These are phyloP conservation scores for Aspergillus candidus DNA, from an alignment of 2,329 filamentous ascomycete genomes.

Conservation along the genomic window DNA sequence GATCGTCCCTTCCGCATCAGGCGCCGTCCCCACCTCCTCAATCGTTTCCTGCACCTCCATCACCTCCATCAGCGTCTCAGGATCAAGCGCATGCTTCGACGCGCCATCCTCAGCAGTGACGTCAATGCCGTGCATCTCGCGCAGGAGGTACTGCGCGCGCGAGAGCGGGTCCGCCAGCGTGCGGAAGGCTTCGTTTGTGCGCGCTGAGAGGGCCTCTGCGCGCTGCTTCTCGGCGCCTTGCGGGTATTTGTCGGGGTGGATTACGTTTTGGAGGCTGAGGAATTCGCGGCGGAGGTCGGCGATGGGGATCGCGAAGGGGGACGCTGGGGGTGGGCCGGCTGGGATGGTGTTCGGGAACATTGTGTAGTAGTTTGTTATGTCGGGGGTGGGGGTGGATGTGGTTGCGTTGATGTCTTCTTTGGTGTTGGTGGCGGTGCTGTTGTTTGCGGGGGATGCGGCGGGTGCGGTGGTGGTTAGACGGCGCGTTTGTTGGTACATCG, in stretches of 20 bases:
- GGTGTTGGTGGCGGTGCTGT: background rate
- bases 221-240: constrained; percentile 44
- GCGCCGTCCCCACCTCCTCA: constrained; percentile 51
- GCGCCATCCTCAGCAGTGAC: constrained; percentile 67
- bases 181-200: constrained; percentile 87
- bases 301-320: constrained; percentile 69
- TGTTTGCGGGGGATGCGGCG: constrained; percentile 2
- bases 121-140: constrained; percentile 61
- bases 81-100: constrained; percentile 62
- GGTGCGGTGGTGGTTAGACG: background rate
- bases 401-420: background rate
- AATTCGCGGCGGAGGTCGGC: constrained; percentile 74
- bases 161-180: constrained; percentile 72
- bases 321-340: constrained; percentile 66
- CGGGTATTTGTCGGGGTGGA: constrained; percentile 47
- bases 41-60: constrained; percentile 75
- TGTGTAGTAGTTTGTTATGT: constrained; percentile 65
- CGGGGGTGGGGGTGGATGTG: constrained; percentile 21
- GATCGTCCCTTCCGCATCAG: constrained; percentile 55
- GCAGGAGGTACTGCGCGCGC: constrained; percentile 82
- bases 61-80: constrained; percentile 72
- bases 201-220: constrained; percentile 71
- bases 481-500: background rate
- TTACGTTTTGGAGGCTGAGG: constrained; percentile 65
- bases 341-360: constrained; percentile 81